A percentile compares a stretch with the other conserved stretches of the same genome.
phyloP scores from a whole-genome alignment of 345 rosid genomes.

The Noccaea caerulescens region DNA sequence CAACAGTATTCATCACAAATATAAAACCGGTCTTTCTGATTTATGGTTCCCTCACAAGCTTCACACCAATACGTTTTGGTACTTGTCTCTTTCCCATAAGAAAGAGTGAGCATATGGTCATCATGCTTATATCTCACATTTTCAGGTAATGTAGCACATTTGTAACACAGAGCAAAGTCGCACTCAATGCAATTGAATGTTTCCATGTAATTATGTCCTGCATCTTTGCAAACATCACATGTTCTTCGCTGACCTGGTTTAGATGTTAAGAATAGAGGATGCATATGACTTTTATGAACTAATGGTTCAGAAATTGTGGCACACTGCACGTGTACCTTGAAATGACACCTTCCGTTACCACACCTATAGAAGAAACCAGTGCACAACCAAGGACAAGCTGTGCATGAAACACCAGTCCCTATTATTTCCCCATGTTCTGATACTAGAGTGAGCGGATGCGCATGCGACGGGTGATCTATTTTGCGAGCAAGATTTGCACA shows the following conservation, averaged over 20 bases:
- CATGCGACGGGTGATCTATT: background rate
- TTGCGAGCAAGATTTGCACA: background rate
- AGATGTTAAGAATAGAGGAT: background rate
- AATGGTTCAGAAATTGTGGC: background rate
- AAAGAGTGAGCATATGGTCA: background rate
- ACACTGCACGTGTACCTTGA: background rate
- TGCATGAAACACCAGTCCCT: background rate
- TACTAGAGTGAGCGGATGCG: background rate
- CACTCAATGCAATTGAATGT: slow-evolving; percentile 12
- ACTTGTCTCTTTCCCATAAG: background rate
- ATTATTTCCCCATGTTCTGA: background rate
- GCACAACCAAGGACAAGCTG: background rate
- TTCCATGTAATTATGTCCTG: background rate
- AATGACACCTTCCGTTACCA: background rate
- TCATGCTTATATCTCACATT: slow-evolving; percentile 15
- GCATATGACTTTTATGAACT: background rate
- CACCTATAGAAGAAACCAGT: background rate
- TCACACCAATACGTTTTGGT: background rate
- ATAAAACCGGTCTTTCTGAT: background rate
- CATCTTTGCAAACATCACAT: background rate
- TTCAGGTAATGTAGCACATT: background rate
- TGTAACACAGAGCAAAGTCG: slow-evolving; percentile 7
- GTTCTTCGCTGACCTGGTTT: background rate
- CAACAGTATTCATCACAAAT: too few species aligned
- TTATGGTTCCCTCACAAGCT: background rate